These are phyloP conservation scores for Cutaneotrichosporon dermatis DNA, from an alignment of 1,284 basidiomycete genomes.

Conservation along the genomic window DNA sequence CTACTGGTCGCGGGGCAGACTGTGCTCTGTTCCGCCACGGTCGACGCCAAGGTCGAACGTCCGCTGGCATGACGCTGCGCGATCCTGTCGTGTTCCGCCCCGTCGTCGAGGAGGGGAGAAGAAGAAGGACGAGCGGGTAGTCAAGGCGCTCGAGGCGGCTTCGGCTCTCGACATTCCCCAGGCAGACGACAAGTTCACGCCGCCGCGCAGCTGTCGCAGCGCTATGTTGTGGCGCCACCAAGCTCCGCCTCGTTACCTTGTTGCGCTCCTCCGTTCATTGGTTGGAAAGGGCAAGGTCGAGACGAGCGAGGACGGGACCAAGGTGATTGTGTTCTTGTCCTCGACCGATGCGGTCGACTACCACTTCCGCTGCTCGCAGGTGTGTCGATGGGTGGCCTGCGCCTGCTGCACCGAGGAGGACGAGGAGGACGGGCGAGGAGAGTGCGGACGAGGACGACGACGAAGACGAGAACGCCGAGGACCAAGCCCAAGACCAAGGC, in stretches of 20 bases:
- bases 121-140: slow-evolving; percentile 20
- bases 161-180: slow-evolving; percentile 6
- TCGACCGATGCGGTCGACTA: slow-evolving; percentile 98
- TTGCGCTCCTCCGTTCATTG: slow-evolving; percentile 75
- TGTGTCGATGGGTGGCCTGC: slow-evolving; percentile 60
- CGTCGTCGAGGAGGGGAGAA: slow-evolving; percentile 11
- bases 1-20: slow-evolving; percentile 76
- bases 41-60: slow-evolving; percentile 90
- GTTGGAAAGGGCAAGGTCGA: slow-evolving; percentile 51
- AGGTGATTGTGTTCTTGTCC: slow-evolving; percentile 89
- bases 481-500: slow-evolving; percentile 11
- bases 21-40: slow-evolving; percentile 93
- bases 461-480: slow-evolving; percentile 24
- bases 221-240: slow-evolving; percentile 90
- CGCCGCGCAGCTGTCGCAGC: slow-evolving; percentile 92
- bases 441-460: slow-evolving; percentile 27
- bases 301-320: slow-evolving; percentile 40
- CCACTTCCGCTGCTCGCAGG: slow-evolving; percentile 85
- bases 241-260: slow-evolving; percentile 86
- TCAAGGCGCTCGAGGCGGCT: slow-evolving; percentile 27
- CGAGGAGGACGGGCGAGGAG: slow-evolving; percentile 18
- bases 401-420: slow-evolving; percentile 28
- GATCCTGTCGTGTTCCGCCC: slow-evolving; percentile 53
- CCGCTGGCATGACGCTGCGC: slow-evolving; percentile 74
- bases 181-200: slow-evolving; percentile 65